Evolutionary conservation across 257 asterid species (phyloP).

Genomic region (Voacanga thouarsii): DNA sequence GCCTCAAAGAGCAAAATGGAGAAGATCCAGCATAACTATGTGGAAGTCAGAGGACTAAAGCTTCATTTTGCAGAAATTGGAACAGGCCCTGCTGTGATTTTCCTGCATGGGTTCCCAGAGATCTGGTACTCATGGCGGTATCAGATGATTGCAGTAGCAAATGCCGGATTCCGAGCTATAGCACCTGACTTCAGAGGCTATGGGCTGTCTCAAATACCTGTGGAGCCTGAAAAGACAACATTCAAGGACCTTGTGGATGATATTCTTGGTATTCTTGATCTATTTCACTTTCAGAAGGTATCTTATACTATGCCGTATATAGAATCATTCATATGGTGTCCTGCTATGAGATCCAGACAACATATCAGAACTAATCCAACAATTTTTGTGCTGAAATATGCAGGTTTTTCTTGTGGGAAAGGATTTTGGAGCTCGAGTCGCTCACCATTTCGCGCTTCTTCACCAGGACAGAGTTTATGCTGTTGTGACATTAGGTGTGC

Average conservation of each 20-base stretch:
- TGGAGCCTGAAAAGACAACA: conserved; percentile 39
- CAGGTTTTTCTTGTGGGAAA: conserved; percentile 52
- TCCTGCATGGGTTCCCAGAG: conserved; percentile 62
- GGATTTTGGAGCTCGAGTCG: conserved; percentile 58
- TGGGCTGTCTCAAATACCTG: conserved; percentile 49
- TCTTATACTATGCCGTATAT: no score
- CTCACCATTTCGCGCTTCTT: conserved; percentile 37
- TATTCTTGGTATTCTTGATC: conserved; percentile 16
- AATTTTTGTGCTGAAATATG: neutral
- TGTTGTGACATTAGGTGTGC: conserved; percentile 48
- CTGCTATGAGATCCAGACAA: neutral
- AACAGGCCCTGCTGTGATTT: conserved; percentile 40
- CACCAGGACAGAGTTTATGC: conserved; percentile 45
- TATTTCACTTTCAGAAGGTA: no score
- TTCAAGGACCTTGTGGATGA: conserved; percentile 42
- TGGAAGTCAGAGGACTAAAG: conserved; percentile 38
- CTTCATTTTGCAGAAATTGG: conserved; percentile 55
- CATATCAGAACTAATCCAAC: neutral
- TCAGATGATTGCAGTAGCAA: conserved; percentile 52
- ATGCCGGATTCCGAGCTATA: conserved; percentile 53
- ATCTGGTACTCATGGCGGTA: conserved; percentile 70
- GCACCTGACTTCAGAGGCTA: conserved; percentile 61
- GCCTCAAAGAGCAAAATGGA: conserved; percentile 27
- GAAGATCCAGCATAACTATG: conserved; percentile 33
- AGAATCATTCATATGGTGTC: neutral